Base-by-base conservation (phyloP, 306 rosid species). In the Ormosia emarginata region DNA sequence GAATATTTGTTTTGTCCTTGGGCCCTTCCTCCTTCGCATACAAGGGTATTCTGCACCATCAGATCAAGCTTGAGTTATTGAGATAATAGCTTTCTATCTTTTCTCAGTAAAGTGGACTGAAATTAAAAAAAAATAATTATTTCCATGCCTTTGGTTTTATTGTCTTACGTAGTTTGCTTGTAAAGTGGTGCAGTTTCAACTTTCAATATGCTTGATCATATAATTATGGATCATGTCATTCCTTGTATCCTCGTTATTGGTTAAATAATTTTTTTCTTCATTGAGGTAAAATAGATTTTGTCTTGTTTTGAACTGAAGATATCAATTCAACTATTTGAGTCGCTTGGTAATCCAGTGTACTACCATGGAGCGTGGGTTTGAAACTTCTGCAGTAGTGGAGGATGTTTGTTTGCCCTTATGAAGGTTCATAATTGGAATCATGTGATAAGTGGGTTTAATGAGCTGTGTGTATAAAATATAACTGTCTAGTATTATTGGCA, bases 31-130 rank as follows among this genome's bases (percentile, higher is more conserved):
- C 46, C 30, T 29, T 24, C 56, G 64, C 36, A 46, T 57, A 10
- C 2, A 8, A 55, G 13, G 7, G 13, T 57, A 69, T 59, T 24
- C 78, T 70, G 39, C 52, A 41, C 29, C 8, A 1, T 44, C 37
- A 65, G 71, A 66, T 72, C 57, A n/a, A 30, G 80, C 29, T 70
- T 53, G 14, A 67, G 53, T 77, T 46, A 57, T 61, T 79, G 81
- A 46, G 40, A 74, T 32, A 64, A 44, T 34, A 58, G 39, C 68
- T 15, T 53, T n/a, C 8, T 63, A 8, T 68, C 8, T 41, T 7
- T 77, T 69, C 12, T 11, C 52, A 56, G 10, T 47, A 46, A 33
- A 30, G 29, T 33, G 5, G 39, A 59, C 56, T 58, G 77, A 46
- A 58, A 46, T 67, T 39, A 58, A 47, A 39, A 24, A 5, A 24